Conservation (phyloP, 208 protist species). For the Trypanosomatidae sp. region DNA sequence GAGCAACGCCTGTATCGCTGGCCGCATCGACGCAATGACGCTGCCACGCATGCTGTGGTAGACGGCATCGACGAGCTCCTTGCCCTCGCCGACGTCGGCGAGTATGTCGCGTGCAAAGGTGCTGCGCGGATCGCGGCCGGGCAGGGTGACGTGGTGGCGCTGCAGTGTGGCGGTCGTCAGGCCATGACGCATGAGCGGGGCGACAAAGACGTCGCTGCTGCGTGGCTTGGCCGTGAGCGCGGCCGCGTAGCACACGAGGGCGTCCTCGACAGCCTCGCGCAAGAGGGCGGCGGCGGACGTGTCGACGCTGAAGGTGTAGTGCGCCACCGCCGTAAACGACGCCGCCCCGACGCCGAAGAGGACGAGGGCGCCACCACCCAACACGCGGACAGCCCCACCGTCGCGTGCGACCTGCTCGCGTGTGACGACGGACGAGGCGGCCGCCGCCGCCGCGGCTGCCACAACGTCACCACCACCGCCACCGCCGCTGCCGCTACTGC, state of each 20-base stretch:
- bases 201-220: constrained; percentile 14
- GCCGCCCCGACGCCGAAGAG: constrained; percentile 51
- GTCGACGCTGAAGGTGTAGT: constrained; percentile 52
- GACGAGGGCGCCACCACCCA: constrained; percentile 38
- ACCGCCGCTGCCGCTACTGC: no score
- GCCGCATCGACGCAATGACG: constrained; percentile 63
- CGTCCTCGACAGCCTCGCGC: constrained; percentile 23
- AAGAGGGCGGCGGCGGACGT: constrained; percentile 21
- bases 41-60: constrained; percentile 52
- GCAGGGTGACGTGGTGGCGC: constrained; percentile 28
- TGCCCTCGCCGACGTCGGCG: constrained; percentile 30
- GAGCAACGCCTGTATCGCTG: constrained; percentile 67
- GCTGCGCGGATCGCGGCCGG: constrained; percentile 10
- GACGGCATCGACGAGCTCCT: constrained; percentile 47
- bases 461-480: no score
- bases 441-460: no score
- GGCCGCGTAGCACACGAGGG: constrained; percentile 26
- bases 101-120: constrained; percentile 42
- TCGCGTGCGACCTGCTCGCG: constrained; percentile 25
- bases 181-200: constrained; percentile 48
- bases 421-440: no score
- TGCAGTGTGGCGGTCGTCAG: constrained; percentile 32
- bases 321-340: constrained; percentile 53
- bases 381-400: constrained; percentile 23
- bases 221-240: constrained; percentile 19